phyloP scores from a whole-genome alignment of 768 basidiomycete species.

The Mrakia blollopis region DNA sequence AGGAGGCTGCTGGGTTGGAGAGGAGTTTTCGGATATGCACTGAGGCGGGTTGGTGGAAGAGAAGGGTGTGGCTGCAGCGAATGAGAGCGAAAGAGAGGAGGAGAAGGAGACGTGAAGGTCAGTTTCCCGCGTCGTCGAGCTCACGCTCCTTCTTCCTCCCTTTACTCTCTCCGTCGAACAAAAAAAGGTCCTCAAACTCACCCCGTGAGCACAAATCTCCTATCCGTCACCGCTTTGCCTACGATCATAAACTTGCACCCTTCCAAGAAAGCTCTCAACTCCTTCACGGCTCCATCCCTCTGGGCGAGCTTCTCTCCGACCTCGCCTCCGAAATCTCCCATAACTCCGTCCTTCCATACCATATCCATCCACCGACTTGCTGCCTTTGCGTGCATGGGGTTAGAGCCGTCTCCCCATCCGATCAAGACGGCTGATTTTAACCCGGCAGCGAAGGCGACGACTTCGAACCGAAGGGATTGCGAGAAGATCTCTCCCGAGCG shows the following conservation, averaged over 20 bases:
- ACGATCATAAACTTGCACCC: constrained; percentile 5
- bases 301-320: background rate
- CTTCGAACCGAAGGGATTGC: constrained; percentile 13
- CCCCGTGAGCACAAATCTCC: constrained; percentile 7
- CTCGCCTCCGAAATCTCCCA: background rate
- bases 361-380: background rate
- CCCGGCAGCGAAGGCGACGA: constrained; percentile 10
- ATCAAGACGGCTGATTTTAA: constrained; percentile 17
- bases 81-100: background rate
- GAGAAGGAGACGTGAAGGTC: background rate
- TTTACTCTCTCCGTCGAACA: background rate
- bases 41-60: background rate
- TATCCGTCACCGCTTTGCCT: background rate
- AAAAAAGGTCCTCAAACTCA: background rate
- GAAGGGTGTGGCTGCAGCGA: constrained; percentile 3
- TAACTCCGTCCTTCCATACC: constrained; percentile 9
- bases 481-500: background rate
- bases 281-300: background rate
- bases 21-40: background rate
- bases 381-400: background rate
- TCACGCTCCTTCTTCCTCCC: no score
- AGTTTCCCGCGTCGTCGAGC: no score
- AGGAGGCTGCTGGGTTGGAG: background rate
- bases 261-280: background rate
- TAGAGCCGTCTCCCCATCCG: constrained; percentile 6